phyloP scores from a whole-genome alignment of 495 filamentous ascomycete genomes.

The Physcia stellaris region DNA sequence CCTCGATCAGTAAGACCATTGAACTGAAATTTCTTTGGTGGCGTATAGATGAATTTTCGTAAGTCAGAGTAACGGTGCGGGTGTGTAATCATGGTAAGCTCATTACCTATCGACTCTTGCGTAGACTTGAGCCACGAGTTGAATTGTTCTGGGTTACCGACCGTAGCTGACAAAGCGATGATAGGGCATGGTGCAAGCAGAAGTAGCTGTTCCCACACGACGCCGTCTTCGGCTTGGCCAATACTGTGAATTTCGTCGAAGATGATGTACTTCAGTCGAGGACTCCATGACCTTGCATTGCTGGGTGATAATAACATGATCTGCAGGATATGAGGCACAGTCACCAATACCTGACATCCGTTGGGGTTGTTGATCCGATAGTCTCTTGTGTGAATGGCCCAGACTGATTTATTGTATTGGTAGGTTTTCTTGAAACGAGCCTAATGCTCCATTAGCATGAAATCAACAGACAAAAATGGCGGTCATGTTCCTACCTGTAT shows the following conservation, averaged over 20 bases:
- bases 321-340: conserved; percentile 64
- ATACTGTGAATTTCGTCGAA: conserved; percentile 81
- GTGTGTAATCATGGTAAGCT: conserved; percentile 53
- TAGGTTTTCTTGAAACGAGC: conserved; percentile 53
- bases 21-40: conserved; percentile 40
- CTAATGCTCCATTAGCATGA: too few relatives aligned
- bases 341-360: conserved; percentile 62
- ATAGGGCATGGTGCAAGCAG: conserved; percentile 64
- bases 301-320: conserved; percentile 60
- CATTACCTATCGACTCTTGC: conserved; percentile 39
- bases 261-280: conserved; percentile 55
- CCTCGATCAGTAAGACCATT: conserved; percentile 34
- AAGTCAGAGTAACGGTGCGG: conserved; percentile 57
- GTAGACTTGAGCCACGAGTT: conserved; percentile 48
- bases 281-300: conserved; percentile 55
- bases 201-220: conserved; percentile 71
- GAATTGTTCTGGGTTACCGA: conserved; percentile 63
- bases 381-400: conserved; percentile 69
- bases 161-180: conserved; percentile 66
- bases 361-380: conserved; percentile 55
- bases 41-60: conserved; percentile 50
- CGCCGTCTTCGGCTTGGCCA: conserved; percentile 60
- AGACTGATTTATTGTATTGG: conserved; percentile 48
- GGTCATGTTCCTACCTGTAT: too few relatives aligned
- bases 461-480: too few relatives aligned